Evolutionary conservation across 306 rosid genomes (phyloP).

Genomic region (Acacia crassicarpa): DNA sequence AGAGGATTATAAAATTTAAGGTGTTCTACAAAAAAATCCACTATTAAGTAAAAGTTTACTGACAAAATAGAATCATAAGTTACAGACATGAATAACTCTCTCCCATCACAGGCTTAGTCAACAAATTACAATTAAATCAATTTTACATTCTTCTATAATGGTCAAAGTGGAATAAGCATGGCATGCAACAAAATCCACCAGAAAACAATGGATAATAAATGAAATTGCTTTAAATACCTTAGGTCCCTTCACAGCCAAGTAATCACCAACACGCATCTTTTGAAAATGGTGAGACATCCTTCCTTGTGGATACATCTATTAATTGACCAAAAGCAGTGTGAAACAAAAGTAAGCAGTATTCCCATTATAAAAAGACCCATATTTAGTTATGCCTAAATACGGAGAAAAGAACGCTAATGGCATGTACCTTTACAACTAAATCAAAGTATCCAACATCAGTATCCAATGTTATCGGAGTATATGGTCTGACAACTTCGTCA

Average conservation of each 20-base stretch:
- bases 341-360: slow-evolving; percentile 7
- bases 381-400: slow-evolving; percentile 13
- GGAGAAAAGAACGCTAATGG: background rate
- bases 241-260: slow-evolving; percentile 81
- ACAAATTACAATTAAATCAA: slow-evolving; percentile 6
- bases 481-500: slow-evolving; percentile 78
- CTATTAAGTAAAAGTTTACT: background rate
- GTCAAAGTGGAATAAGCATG: slow-evolving; percentile 6
- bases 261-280: slow-evolving; percentile 74
- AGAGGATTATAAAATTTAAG: background rate
- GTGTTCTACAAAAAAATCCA: background rate
- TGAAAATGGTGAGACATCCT: slow-evolving; percentile 92
- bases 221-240: slow-evolving; percentile 52
- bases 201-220: background rate
- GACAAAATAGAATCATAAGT: background rate
- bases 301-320: slow-evolving; percentile 96
- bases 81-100: background rate
- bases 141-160: background rate
- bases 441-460: slow-evolving; percentile 86
- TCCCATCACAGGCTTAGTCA: background rate
- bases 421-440: slow-evolving; percentile 70
- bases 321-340: background rate
- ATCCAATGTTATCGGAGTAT: slow-evolving; percentile 88
- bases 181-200: background rate
- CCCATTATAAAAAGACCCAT: background rate